Evolutionary conservation across 1,139 yeast species (phyloP).

Genomic region (Hyphopichia pseudoburtonii): DNA sequence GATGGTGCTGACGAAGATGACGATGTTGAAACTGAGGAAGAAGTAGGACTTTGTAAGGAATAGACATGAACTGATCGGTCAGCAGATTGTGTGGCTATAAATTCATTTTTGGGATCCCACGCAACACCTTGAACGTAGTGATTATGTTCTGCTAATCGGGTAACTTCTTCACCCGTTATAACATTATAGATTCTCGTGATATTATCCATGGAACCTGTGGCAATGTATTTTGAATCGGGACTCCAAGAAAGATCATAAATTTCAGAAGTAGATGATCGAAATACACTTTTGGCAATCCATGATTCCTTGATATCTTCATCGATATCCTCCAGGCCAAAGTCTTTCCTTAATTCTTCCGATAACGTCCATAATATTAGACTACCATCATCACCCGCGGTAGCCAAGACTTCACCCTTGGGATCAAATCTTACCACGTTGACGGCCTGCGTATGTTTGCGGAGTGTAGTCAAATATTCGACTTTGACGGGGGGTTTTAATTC

Average conservation of each 20-base stretch:
- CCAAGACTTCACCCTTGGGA: constrained; percentile 63
- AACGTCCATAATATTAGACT: constrained; percentile 76
- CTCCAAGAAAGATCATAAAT: constrained; percentile 93
- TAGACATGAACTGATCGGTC: constrained; percentile 80
- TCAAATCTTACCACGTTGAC: constrained; percentile 88
- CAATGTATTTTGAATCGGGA: constrained; percentile 70
- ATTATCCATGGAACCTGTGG: constrained; percentile 94
- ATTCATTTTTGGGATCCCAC: constrained; percentile 88
- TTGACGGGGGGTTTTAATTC: no score
- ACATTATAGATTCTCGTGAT: constrained; percentile 67
- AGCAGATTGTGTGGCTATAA: constrained; percentile 83
- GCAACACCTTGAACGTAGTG: constrained; percentile 95
- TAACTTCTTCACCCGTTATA: constrained; percentile 56
- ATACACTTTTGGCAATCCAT: constrained; percentile 62
- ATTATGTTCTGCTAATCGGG: constrained; percentile 67
- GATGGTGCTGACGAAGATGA: no score
- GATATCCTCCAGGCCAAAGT: constrained; percentile 54
- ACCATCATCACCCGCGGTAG: constrained; percentile 96
- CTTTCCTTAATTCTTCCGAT: constrained; percentile 52
- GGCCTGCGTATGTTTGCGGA: constrained; percentile 89
- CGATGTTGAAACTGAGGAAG: no score
- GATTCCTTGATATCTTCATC: constrained; percentile 63
- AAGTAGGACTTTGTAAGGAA: constrained; percentile 18
- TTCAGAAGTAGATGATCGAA: constrained; percentile 67
- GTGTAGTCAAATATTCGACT: constrained; percentile 70